Conservation (phyloP, 805 yeast genomes). For the Cyberlindnera xishuangbannaensis region DNA sequence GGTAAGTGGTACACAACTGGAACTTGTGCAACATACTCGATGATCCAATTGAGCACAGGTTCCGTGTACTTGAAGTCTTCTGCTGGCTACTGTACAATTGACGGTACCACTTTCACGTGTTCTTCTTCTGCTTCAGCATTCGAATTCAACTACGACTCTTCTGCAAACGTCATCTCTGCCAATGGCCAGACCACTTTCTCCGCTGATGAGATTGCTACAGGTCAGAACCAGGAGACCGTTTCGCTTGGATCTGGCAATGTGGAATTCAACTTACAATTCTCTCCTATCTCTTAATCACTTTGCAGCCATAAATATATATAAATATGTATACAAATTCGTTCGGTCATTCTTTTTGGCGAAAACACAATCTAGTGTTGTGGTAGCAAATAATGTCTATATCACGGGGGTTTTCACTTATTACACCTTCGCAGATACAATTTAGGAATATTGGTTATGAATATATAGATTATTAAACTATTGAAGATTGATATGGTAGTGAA, state of each 20-base stretch:
- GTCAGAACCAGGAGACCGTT: conserved; percentile 6
- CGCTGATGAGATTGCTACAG: conserved; percentile 9
- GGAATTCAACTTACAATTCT: conserved; percentile 3
- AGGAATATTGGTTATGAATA: too few relatives aligned
- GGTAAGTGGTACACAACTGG: conserved; percentile 83
- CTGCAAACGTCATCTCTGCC: conserved; percentile 7
- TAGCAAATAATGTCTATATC: too few relatives aligned
- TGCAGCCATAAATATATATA: too few relatives aligned
- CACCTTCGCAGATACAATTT: too few relatives aligned
- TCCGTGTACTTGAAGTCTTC: conserved; percentile 54
- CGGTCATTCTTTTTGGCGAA: too few relatives aligned
- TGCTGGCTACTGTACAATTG: conserved; percentile 67
- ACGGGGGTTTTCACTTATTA: too few relatives aligned
- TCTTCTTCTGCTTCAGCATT: conserved; percentile 57
- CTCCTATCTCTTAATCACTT: neutral
- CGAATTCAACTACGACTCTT: conserved; percentile 14
- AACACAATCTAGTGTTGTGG: too few relatives aligned
- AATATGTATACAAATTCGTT: too few relatives aligned
- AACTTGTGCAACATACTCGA: conserved; percentile 73
- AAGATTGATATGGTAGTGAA: too few relatives aligned
- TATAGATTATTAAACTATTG: too few relatives aligned
- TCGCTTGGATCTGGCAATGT: conserved; percentile 6
- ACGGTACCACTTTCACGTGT: conserved; percentile 16
- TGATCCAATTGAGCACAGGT: conserved; percentile 39
- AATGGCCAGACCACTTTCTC: conserved; percentile 14